These are phyloP conservation scores for Posidonia oceanica DNA, from an alignment of 116 monocot genomes.

Conservation along the genomic window DNA sequence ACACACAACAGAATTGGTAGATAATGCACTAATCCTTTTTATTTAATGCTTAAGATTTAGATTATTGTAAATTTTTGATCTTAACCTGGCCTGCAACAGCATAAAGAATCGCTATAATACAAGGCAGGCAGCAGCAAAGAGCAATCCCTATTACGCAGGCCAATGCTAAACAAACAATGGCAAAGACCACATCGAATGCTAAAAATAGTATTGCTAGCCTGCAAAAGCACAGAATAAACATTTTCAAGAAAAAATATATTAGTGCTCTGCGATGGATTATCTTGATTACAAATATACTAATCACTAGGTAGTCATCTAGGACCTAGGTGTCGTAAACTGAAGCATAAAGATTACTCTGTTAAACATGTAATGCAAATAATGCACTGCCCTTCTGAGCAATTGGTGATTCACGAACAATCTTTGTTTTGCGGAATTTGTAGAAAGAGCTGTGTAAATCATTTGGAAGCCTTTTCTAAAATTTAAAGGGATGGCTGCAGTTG, in stretches of 20 bases:
- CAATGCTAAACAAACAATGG: constrained; percentile 74
- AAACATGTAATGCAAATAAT: too few species aligned
- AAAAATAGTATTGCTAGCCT: constrained; percentile 78
- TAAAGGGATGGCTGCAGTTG: too few species aligned
- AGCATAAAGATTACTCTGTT: too few species aligned
- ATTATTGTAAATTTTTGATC: background rate
- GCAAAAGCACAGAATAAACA: constrained; percentile 11
- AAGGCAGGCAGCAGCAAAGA: constrained; percentile 88
- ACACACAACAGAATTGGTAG: background rate
- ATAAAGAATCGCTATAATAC: constrained; percentile 92
- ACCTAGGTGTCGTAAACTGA: too few species aligned
- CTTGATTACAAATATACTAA: background rate
- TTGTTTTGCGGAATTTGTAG: too few species aligned
- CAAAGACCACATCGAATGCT: constrained; percentile 85
- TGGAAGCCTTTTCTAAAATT: too few species aligned
- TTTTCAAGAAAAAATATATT: constrained; percentile 4
- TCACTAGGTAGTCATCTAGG: too few species aligned
- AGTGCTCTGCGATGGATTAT: background rate
- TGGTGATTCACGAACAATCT: too few species aligned
- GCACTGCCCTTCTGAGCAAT: too few species aligned
- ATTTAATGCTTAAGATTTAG: background rate
- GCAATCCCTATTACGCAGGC: constrained; percentile 85
- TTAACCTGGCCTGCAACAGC: constrained; percentile 76
- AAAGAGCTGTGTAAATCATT: too few species aligned
- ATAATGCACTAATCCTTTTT: background rate